Evolutionary conservation across 192 early-diverging fungal genomes (phyloP).

Genomic region (Backusella sp.): DNA sequence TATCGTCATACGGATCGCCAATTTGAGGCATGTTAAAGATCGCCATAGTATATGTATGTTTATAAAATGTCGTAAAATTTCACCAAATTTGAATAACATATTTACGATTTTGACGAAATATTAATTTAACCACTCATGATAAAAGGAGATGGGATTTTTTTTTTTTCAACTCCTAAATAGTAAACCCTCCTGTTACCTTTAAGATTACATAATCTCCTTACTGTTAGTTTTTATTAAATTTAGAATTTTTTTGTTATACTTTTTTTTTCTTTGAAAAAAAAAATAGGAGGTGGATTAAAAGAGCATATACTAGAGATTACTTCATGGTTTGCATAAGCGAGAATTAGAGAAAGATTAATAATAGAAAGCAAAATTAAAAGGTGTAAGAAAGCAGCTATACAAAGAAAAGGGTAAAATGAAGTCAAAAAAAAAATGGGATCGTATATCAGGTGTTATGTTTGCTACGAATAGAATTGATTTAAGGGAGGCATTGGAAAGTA

Average conservation of each 20-base stretch:
- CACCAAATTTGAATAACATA: background rate
- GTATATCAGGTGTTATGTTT: background rate
- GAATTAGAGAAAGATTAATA: background rate
- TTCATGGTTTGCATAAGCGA: background rate
- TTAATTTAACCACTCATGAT: background rate
- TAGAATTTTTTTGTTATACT: background rate
- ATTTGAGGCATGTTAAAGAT: background rate
- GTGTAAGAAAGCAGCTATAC: background rate
- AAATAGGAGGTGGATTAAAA: background rate
- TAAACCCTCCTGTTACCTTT: background rate
- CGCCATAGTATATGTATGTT: background rate
- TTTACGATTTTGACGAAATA: background rate
- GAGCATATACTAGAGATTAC: background rate
- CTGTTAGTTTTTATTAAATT: conserved; percentile 6
- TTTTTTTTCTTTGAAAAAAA: conserved; percentile 3
- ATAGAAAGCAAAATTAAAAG: background rate
- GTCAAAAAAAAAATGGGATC: background rate
- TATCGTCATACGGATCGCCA: background rate
- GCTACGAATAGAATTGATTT: background rate
- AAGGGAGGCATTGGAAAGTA: background rate
- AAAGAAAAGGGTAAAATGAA: background rate
- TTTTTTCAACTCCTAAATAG: background rate
- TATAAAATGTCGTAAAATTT: background rate
- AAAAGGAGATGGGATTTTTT: background rate
- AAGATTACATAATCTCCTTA: conserved; percentile 8